A percentile compares a stretch with the other conserved stretches of the same genome.
These are phyloP conservation scores for Candida neerlandica DNA, from an alignment of 1,139 yeast genomes.

Conservation along the genomic window DNA sequence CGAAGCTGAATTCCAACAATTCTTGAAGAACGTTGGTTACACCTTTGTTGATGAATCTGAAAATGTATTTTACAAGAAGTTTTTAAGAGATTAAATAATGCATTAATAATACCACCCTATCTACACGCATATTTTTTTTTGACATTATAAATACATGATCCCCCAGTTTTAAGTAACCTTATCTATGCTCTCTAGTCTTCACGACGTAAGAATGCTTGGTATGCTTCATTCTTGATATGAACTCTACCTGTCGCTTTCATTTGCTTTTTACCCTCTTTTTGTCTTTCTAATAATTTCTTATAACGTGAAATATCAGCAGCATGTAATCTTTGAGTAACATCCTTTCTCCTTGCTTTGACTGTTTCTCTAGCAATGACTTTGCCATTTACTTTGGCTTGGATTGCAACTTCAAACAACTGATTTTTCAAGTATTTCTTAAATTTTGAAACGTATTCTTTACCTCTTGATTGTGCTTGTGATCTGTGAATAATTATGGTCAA, in stretches of 20 bases:
- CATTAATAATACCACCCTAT: neutral
- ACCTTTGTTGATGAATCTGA: conserved; percentile 80
- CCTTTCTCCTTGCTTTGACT: conserved; percentile 89
- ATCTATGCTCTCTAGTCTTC: conserved; percentile 20
- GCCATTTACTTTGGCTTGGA: conserved; percentile 87
- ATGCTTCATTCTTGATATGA: conserved; percentile 79
- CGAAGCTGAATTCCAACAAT: conserved; percentile 60
- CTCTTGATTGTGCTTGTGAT: conserved; percentile 71
- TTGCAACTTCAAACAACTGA: conserved; percentile 89
- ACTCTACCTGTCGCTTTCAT: conserved; percentile 83
- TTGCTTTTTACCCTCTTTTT: conserved; percentile 90
- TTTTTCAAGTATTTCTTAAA: conserved; percentile 77
- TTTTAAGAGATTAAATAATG: conserved; percentile 42
- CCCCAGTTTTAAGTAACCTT: neutral
- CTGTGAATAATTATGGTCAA: conserved; percentile 86
- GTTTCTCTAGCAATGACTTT: conserved; percentile 90
- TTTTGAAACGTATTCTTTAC: conserved; percentile 78
- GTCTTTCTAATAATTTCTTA: conserved; percentile 83
- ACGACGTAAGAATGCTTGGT: conserved; percentile 63
- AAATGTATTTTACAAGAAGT: conserved; percentile 77
- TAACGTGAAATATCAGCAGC: conserved; percentile 93
- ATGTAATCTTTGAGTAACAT: conserved; percentile 86
- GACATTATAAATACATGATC: neutral
- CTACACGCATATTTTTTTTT: conserved; percentile 1
- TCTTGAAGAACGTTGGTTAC: conserved; percentile 74